Evolutionary conservation across 208 protist species (phyloP).

Genomic region (Porcisia hertigi): DNA sequence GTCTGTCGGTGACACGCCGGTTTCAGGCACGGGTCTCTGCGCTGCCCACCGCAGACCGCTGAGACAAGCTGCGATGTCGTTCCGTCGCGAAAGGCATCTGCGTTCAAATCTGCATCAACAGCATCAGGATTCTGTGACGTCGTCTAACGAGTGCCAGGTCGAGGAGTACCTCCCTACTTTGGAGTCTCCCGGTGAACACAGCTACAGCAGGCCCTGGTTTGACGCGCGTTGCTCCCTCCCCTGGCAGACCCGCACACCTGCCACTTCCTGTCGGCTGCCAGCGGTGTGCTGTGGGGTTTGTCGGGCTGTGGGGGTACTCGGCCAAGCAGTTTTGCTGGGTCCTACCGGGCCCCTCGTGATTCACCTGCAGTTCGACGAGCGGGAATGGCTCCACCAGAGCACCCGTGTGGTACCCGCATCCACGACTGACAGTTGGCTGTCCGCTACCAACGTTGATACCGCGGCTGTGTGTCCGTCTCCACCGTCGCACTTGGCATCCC

Average conservation of each 20-base stretch:
- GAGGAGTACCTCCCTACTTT: not conserved
- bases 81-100: not conserved
- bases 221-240: not conserved
- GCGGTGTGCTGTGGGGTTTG: slow-evolving; percentile 55
- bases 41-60: slow-evolving; percentile 3
- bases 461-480: slow-evolving; percentile 23
- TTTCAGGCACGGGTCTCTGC: not conserved
- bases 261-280: slow-evolving; percentile 12
- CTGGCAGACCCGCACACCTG: not conserved
- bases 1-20: no score
- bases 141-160: not conserved
- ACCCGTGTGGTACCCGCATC: not conserved
- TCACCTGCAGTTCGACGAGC: slow-evolving; percentile 56
- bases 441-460: slow-evolving; percentile 5
- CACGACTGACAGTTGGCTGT: not conserved
- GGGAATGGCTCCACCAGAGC: slow-evolving; percentile 20
- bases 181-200: not conserved
- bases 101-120: not conserved
- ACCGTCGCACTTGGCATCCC: slow-evolving; percentile 5
- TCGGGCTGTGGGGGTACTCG: slow-evolving; percentile 32
- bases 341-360: slow-evolving; percentile 65
- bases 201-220: not conserved
- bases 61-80: slow-evolving; percentile 12
- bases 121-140: not conserved
- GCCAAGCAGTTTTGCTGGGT: slow-evolving; percentile 61